These are phyloP conservation scores for Backusella circina DNA, from an alignment of 192 early-diverging fungal genomes.

Conservation along the genomic window DNA sequence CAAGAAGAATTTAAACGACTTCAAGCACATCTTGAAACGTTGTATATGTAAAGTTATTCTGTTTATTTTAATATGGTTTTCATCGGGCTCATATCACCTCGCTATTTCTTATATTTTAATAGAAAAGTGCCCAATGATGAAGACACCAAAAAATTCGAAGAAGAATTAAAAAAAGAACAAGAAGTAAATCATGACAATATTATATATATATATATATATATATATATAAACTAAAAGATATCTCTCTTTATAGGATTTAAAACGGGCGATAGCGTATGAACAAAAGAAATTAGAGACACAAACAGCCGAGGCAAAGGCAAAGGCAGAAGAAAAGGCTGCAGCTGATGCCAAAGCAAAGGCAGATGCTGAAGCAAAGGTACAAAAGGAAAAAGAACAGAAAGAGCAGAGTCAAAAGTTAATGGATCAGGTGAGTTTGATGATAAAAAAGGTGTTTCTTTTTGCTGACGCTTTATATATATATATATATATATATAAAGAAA, in stretches of 20 bases:
- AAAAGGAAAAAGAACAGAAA: conserved; percentile 12
- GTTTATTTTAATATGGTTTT: too few species aligned
- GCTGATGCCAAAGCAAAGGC: conserved; percentile 22
- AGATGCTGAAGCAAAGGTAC: not conserved
- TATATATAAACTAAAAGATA: not conserved
- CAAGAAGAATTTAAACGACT: not conserved
- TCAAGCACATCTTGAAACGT: not conserved
- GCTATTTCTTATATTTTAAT: too few species aligned
- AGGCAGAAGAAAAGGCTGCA: conserved; percentile 7
- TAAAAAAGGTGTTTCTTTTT: too few species aligned
- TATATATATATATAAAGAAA: too few species aligned
- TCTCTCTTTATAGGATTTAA: not conserved
- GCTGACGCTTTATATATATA: not conserved
- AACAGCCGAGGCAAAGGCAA: not conserved
- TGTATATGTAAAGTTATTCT: not conserved
- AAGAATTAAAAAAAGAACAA: conserved; percentile 1
- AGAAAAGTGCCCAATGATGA: not conserved
- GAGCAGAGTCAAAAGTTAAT: not conserved
- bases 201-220: too few species aligned
- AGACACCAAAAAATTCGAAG: not conserved
- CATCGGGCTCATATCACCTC: not conserved
- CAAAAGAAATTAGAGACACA: conserved; percentile 10
- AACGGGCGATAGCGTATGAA: conserved; percentile 10
- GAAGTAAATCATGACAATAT: not conserved
- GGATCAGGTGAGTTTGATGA: not conserved